A percentile compares a stretch with the other conserved stretches of the same genome.
These are phyloP conservation scores for Rhytidhysteron rufulum DNA, from an alignment of 2,329 filamentous ascomycete species.

Conservation along the genomic window DNA sequence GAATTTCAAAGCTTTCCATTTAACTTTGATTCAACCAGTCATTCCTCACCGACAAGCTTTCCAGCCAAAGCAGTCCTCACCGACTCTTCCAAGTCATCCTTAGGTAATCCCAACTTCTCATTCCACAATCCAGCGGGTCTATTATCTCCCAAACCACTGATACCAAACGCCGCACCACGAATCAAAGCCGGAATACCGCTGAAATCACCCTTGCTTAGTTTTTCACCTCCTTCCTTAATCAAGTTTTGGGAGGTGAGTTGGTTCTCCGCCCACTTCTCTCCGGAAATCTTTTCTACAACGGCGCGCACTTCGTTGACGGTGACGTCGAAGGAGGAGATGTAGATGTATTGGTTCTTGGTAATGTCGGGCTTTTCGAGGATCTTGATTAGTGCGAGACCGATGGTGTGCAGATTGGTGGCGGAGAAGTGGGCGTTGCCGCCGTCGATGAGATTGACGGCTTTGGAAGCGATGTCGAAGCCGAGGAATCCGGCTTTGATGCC, in stretches of 20 bases:
- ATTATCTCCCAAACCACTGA: slow-evolving; percentile 21
- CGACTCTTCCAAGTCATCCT: slow-evolving; percentile 37
- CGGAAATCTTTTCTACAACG: slow-evolving; percentile 51
- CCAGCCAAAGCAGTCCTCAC: slow-evolving; percentile 28
- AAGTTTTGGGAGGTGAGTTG: slow-evolving; percentile 31
- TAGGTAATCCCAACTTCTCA: slow-evolving; percentile 37
- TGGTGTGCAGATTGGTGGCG: slow-evolving; percentile 48
- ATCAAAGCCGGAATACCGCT: slow-evolving; percentile 20
- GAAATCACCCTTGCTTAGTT: slow-evolving; percentile 35
- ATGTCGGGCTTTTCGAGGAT: slow-evolving; percentile 48
- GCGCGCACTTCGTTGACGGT: slow-evolving; percentile 57
- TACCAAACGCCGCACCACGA: slow-evolving; percentile 12
- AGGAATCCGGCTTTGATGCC: slow-evolving; percentile 49
- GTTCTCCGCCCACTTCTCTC: slow-evolving; percentile 49
- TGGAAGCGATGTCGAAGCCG: slow-evolving; percentile 48
- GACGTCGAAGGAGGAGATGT: slow-evolving; percentile 54
- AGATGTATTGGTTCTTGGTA: slow-evolving; percentile 58
- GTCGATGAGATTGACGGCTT: slow-evolving; percentile 54
- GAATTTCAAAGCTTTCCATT: not conserved
- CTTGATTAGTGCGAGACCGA: slow-evolving; percentile 51
- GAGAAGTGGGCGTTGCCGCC: slow-evolving; percentile 52
- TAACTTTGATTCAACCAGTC: not conserved
- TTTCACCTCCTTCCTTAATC: slow-evolving; percentile 26
- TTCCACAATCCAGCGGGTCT: slow-evolving; percentile 31
- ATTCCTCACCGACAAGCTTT: slow-evolving; percentile 10